A percentile compares a stretch with the other conserved stretches of the same genome.
phyloP scores from a whole-genome alignment of 2,329 filamentous ascomycete species.

The Colletotrichum lindemuthianum region DNA sequence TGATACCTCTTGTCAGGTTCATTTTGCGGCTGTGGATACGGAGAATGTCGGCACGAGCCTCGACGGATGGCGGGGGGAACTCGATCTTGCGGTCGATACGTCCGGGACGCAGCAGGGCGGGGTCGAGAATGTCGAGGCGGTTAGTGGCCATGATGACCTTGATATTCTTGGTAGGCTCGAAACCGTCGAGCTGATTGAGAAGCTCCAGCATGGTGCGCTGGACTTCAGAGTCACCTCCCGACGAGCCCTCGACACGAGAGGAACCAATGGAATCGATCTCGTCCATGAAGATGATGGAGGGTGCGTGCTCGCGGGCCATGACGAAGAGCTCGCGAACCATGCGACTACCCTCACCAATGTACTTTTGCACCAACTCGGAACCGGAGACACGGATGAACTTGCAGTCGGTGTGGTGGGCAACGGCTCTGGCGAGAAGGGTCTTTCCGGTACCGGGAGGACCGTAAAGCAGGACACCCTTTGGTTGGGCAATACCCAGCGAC shows the following conservation, averaged over 20 bases:
- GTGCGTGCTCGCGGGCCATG: slow-evolving; percentile 98
- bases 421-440: slow-evolving; percentile 92
- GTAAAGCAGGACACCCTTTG: slow-evolving; percentile 96
- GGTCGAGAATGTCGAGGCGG: slow-evolving; percentile 95
- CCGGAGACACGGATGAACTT: slow-evolving; percentile 98
- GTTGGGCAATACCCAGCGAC: slow-evolving; percentile 97
- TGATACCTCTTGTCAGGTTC: slow-evolving; percentile 98
- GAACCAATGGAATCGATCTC: slow-evolving; percentile 99
- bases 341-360: slow-evolving; percentile 96
- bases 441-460: slow-evolving; percentile 97
- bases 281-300: slow-evolving; percentile 99
- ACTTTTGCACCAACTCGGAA: slow-evolving; percentile 97
- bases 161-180: slow-evolving; percentile 99
- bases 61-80: slow-evolving; percentile 95
- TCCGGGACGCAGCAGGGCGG: slow-evolving; percentile 92
- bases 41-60: slow-evolving; percentile 96
- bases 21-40: slow-evolving; percentile 98
- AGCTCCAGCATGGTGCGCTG: slow-evolving; percentile 99
- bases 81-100: slow-evolving; percentile 99
- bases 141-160: slow-evolving; percentile 99
- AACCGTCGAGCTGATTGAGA: slow-evolving; percentile 97
- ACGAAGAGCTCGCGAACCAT: slow-evolving; percentile 99
- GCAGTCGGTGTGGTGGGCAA: slow-evolving; percentile 98
- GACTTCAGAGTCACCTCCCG: slow-evolving; percentile 95
- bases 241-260: slow-evolving; percentile 94